phyloP scores from a whole-genome alignment of 2,329 filamentous ascomycete species.

The Blastomyces percursus region DNA sequence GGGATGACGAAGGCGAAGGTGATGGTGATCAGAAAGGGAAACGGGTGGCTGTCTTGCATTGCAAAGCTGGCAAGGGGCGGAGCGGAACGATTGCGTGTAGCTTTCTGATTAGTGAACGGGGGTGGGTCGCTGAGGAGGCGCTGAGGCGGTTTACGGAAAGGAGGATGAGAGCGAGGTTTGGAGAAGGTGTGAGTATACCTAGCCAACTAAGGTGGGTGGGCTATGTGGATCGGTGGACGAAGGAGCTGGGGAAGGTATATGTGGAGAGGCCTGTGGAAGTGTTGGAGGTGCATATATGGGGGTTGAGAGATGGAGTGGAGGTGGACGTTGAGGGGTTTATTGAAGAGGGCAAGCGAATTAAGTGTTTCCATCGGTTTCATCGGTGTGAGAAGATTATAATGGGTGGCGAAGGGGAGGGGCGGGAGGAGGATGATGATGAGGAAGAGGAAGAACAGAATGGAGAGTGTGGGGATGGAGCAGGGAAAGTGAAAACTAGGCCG shows the following conservation, averaged over 20 bases:
- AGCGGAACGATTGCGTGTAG: constrained; percentile 80
- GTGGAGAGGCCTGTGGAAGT: constrained; percentile 74
- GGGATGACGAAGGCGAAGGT: background rate
- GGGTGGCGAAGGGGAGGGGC: constrained; percentile 10
- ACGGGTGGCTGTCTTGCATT: constrained; percentile 82
- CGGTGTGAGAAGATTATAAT: constrained; percentile 59
- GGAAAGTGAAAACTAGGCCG: background rate
- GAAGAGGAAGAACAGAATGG: constrained; percentile 34
- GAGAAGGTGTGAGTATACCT: constrained; percentile 80
- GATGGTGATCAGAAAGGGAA: constrained; percentile 21
- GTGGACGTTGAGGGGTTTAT: constrained; percentile 73
- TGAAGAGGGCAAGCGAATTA: constrained; percentile 81
- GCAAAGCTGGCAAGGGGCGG: constrained; percentile 91
- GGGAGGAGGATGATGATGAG: constrained; percentile 23
- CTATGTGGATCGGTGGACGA: constrained; percentile 83
- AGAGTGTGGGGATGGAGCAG: constrained; percentile 20
- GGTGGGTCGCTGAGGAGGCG: constrained; percentile 54
- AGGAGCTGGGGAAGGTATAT: constrained; percentile 60
- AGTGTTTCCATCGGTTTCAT: constrained; percentile 70
- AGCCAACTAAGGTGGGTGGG: constrained; percentile 79
- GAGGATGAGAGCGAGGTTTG: constrained; percentile 82
- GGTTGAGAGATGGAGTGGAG: constrained; percentile 75
- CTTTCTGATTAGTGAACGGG: constrained; percentile 81
- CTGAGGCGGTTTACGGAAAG: constrained; percentile 62
- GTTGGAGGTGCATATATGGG: constrained; percentile 82